A percentile compares a stretch with the other conserved stretches of the same genome.
phyloP scores from a whole-genome alignment of 2,329 filamentous ascomycete genomes.

The Ascochyta clinopodiicola region DNA sequence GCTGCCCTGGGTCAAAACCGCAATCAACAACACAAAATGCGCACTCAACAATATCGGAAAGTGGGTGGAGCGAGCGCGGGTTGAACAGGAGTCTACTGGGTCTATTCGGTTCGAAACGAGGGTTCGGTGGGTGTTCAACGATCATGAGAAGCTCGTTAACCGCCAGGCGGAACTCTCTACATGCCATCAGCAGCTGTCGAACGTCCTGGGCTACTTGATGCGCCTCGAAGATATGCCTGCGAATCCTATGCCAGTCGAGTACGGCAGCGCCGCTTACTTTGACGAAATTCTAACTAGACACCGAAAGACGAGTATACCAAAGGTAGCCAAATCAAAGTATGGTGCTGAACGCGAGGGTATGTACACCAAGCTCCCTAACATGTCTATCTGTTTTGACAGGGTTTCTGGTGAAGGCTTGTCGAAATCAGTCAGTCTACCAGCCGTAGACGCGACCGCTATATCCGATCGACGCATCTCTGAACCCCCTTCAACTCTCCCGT shows the following conservation, averaged over 20 bases:
- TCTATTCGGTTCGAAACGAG: constrained; percentile 25
- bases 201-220: constrained; percentile 25
- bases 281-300: constrained; percentile 8
- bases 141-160: constrained; percentile 32
- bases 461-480: background rate
- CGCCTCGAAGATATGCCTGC: constrained; percentile 21
- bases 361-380: background rate
- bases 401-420: no score
- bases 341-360: background rate
- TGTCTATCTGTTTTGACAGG: background rate
- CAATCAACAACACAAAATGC: constrained; percentile 26
- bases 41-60: constrained; percentile 34
- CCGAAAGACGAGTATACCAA: background rate
- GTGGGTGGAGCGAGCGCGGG: constrained; percentile 30
- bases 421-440: background rate
- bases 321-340: background rate
- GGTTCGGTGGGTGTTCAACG: constrained; percentile 33
- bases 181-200: constrained; percentile 37
- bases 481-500: background rate
- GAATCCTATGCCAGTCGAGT: background rate
- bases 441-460: background rate
- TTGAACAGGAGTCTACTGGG: constrained; percentile 28
- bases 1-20: constrained; percentile 26
- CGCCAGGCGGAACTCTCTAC: constrained; percentile 26
- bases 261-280: background rate